These are phyloP conservation scores for Solanum piurae DNA, from an alignment of 257 asterid species.

Conservation along the genomic window DNA sequence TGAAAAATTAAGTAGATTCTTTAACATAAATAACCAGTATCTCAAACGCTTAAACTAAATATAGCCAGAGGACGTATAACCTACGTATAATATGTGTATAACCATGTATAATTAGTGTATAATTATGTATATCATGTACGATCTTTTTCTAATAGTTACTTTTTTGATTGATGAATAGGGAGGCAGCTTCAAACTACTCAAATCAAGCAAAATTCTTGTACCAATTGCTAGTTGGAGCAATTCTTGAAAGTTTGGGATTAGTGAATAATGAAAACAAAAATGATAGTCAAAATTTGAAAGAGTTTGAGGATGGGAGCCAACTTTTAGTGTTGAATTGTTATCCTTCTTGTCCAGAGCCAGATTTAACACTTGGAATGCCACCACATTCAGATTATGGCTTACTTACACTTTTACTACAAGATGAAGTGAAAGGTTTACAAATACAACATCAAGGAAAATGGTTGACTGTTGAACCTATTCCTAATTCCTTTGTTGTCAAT, in stretches of 20 bases:
- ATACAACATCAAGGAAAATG: slow-evolving; percentile 21
- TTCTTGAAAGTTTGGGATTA: slow-evolving; percentile 29
- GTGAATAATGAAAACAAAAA: neutral
- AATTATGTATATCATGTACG: neutral
- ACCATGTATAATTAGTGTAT: neutral
- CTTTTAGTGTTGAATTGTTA: slow-evolving; percentile 23
- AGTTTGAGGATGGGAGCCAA: slow-evolving; percentile 23
- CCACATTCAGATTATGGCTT: slow-evolving; percentile 31
- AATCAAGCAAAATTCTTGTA: slow-evolving; percentile 10
- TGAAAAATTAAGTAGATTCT: neutral
- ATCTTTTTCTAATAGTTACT: neutral
- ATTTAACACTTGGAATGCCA: slow-evolving; percentile 32
- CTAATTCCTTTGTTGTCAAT: slow-evolving; percentile 23
- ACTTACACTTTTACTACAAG: slow-evolving; percentile 28
- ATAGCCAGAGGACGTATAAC: neutral
- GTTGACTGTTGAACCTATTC: slow-evolving; percentile 21
- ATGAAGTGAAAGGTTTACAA: slow-evolving; percentile 25
- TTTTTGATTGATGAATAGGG: neutral
- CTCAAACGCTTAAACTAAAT: neutral
- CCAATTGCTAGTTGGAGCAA: slow-evolving; percentile 8
- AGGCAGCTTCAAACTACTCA: slow-evolving; percentile 9
- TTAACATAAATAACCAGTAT: neutral
- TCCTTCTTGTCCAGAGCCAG: slow-evolving; percentile 28
- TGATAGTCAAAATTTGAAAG: neutral
- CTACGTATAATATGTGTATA: neutral